phyloP scores from a whole-genome alignment of 805 yeast species.

The Pichia ethanolica region DNA sequence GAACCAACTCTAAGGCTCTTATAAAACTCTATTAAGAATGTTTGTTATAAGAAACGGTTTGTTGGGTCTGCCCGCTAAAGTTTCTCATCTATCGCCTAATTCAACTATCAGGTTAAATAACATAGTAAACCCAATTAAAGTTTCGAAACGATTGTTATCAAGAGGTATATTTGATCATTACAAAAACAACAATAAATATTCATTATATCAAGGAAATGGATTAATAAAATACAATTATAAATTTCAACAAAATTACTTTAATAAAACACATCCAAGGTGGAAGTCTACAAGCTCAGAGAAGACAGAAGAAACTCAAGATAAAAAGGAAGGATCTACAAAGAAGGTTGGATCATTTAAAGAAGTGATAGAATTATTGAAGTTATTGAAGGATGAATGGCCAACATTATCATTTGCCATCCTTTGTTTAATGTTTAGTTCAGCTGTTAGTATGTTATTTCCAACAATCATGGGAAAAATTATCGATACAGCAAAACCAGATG shows the following conservation, averaged over 20 bases:
- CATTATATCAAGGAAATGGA: no score
- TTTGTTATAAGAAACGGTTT: no score
- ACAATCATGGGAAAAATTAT: slow-evolving; percentile 77
- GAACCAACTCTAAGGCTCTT: no score
- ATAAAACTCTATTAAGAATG: no score
- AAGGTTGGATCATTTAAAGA: slow-evolving; percentile 29
- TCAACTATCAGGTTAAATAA: no score
- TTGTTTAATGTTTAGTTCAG: slow-evolving; percentile 61
- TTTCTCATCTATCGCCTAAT: no score
- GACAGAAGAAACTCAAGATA: not conserved
- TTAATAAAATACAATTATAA: no score
- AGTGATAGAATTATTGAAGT: slow-evolving; percentile 39
- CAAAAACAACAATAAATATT: no score
- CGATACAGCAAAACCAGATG: slow-evolving; percentile 49
- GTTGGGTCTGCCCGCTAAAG: no score
- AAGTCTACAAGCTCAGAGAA: not conserved
- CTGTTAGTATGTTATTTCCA: slow-evolving; percentile 77
- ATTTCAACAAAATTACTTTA: no score
- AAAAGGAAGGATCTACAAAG: slow-evolving; percentile 1
- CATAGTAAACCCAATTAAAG: no score
- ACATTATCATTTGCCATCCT: slow-evolving; percentile 55
- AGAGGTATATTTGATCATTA: not conserved
- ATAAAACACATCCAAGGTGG: not conserved
- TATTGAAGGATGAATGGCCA: slow-evolving; percentile 51
- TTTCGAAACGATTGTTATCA: not conserved